Evolutionary conservation across 1,284 basidiomycete species (phyloP), one percentile per base, ranked within the genome.

Genomic region (Erythrobasidium hasegawianum): DNA sequence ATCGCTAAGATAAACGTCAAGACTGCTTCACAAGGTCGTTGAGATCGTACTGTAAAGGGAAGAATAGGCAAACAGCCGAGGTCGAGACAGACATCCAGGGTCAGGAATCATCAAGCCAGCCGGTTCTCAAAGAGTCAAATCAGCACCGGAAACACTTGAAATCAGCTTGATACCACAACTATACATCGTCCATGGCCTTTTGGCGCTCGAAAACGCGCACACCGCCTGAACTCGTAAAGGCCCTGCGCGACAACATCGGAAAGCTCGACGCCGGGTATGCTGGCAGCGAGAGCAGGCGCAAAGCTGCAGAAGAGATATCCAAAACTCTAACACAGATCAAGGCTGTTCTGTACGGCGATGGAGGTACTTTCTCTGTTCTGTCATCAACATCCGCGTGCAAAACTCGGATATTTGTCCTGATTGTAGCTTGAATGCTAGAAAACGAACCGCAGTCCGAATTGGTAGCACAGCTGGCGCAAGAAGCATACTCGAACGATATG

Each of bases 391-490:
- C n/a, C n/a, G n/a, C n/a, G n/a, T n/a, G n/a, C n/a, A n/a, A n/a
- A n/a, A n/a, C n/a, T n/a, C n/a, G n/a, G n/a, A n/a, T n/a, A n/a
- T 11, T 22, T 41, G 55, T 18, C 73, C 76, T 1, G 75, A 75
- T 0, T n/a, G 24, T 57, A 20, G n/a, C n/a, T n/a, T 24, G 43
- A n/a, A n/a, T 47, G 43, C 5, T 50, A 74, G 73, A 73, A 26
- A 69, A 56, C 38, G 73, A 72, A 3, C 71, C 72, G 4, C 69
- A 72, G 66, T 71, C 73, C 0, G 68, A 72, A 52, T 41, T 89
- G 27, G 84, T 94, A 43, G 91, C 92, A 1, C 92, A 97, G 76
- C 85, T 98, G 16, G 89, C 95, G 0, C 92, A 97, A 76, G 95
- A 98, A 77, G 89, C 92, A 4, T 98, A 98, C 79, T 86, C 86